These are phyloP conservation scores for Camellia lanceoleosa DNA, from an alignment of 148 eudicot species.

Conservation along the genomic window DNA sequence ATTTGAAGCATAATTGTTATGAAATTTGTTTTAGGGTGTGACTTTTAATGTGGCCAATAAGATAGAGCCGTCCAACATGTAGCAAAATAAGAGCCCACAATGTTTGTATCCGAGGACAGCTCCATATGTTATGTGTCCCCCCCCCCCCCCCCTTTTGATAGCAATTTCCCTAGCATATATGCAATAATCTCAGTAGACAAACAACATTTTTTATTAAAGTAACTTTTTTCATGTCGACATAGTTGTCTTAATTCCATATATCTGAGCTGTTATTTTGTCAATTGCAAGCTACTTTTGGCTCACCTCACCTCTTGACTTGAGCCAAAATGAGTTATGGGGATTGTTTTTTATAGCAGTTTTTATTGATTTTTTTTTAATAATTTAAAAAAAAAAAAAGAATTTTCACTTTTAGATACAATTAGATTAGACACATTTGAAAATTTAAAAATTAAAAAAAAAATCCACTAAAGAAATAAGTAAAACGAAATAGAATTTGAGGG, in stretches of 20 bases:
- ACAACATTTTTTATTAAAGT: neutral
- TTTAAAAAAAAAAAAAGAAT: too few species aligned
- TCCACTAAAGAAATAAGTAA: too few species aligned
- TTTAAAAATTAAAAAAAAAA: too few species aligned
- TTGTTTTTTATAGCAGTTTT: too few species aligned
- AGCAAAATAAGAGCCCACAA: neutral
- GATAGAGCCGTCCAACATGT: neutral
- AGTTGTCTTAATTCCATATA: neutral
- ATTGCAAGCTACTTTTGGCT: neutral
- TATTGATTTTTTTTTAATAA: too few species aligned
- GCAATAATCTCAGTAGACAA: neutral
- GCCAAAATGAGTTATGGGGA: neutral
- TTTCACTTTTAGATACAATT: too few species aligned
- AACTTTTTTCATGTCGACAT: neutral
- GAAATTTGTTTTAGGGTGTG: neutral
- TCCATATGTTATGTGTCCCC: constrained; percentile 1
- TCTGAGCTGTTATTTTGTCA: neutral
- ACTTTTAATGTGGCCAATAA: neutral
- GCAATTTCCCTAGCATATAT: neutral
- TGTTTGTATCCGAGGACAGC: neutral
- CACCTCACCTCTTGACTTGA: neutral
- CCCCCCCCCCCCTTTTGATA: neutral
- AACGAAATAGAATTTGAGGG: too few species aligned
- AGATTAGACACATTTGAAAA: too few species aligned
- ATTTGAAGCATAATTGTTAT: too few species aligned